phyloP scores from a whole-genome alignment of 495 filamentous ascomycete genomes.

The Aspergillus conjunctus region DNA sequence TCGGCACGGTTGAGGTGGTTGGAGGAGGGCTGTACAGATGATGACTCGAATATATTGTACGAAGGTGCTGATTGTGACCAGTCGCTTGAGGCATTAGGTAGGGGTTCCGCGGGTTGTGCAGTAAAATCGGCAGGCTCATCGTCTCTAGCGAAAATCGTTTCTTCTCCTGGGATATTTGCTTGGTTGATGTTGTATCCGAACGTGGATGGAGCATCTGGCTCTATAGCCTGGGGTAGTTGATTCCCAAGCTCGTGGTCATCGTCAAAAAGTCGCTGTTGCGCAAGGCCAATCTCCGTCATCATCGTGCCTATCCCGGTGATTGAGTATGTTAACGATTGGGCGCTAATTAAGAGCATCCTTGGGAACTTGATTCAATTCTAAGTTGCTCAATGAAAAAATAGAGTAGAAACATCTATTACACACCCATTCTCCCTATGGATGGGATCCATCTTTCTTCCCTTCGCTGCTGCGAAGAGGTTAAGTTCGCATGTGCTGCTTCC shows the following conservation, averaged over 20 bases:
- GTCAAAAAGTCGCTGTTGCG: constrained; percentile 41
- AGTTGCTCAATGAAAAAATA: neutral
- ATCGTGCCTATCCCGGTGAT: constrained; percentile 32
- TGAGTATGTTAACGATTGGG: neutral
- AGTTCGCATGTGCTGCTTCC: constrained; percentile 19
- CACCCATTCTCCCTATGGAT: constrained; percentile 22
- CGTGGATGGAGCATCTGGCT: neutral
- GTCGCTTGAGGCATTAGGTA: neutral
- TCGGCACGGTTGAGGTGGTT: constrained; percentile 9
- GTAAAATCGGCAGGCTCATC: neutral
- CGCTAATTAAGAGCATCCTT: too few relatives aligned
- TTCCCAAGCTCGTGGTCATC: constrained; percentile 32
- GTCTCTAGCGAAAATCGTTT: neutral
- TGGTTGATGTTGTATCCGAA: neutral
- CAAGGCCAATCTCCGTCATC: constrained; percentile 45
- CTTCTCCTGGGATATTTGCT: neutral
- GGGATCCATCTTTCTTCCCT: constrained; percentile 48
- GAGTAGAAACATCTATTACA: neutral
- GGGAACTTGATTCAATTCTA: neutral
- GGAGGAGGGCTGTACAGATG: constrained; percentile 12
- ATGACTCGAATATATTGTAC: constrained; percentile 35
- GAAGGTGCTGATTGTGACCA: constrained; percentile 20
- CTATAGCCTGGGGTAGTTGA: constrained; percentile 4
- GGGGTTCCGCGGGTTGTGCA: neutral
- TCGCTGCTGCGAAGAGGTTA: constrained; percentile 41